These are phyloP conservation scores for Daldinia sp. DNA, from an alignment of 2,329 filamentous ascomycete genomes.

Conservation along the genomic window DNA sequence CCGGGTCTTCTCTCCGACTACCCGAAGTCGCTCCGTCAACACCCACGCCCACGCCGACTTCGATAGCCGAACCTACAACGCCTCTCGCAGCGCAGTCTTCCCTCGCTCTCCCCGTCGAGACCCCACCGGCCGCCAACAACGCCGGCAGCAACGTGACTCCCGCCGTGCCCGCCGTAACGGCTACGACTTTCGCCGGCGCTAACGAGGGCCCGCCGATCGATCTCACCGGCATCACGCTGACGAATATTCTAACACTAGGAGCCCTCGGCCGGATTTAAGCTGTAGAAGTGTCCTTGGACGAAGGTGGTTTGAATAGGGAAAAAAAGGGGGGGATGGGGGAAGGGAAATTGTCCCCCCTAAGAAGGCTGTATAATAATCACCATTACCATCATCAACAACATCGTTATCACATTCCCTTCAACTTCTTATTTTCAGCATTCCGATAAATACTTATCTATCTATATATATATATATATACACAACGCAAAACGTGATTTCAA, in stretches of 20 bases:
- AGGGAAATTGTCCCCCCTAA: conserved; percentile 11
- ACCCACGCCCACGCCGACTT: neutral
- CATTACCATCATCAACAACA: neutral
- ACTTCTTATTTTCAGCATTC: neutral
- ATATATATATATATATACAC: neutral
- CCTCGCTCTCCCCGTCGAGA: conserved; percentile 37
- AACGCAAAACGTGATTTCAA: conserved; percentile 18
- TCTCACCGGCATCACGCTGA: conserved; percentile 45
- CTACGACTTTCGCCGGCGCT: conserved; percentile 45
- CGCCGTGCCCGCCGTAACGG: conserved; percentile 33
- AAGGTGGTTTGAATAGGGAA: too few relatives aligned
- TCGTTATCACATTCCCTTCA: conserved; percentile 1
- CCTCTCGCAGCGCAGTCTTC: conserved; percentile 39
- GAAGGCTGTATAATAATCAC: conserved; percentile 21
- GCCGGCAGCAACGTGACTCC: conserved; percentile 28
- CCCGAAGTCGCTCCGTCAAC: conserved; percentile 30
- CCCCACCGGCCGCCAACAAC: conserved; percentile 30
- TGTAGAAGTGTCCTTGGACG: neutral
- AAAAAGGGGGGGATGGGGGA: neutral
- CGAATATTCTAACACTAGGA: conserved; percentile 47
- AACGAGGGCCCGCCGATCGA: conserved; percentile 48
- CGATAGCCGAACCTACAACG: neutral
- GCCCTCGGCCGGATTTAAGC: conserved; percentile 24
- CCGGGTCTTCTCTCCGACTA: conserved; percentile 39
- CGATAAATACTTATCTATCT: neutral